Evolutionary conservation across 805 yeast genomes (phyloP), one percentile per base, ranked within the genome.

Genomic region (Nadsonia fulvescens): DNA sequence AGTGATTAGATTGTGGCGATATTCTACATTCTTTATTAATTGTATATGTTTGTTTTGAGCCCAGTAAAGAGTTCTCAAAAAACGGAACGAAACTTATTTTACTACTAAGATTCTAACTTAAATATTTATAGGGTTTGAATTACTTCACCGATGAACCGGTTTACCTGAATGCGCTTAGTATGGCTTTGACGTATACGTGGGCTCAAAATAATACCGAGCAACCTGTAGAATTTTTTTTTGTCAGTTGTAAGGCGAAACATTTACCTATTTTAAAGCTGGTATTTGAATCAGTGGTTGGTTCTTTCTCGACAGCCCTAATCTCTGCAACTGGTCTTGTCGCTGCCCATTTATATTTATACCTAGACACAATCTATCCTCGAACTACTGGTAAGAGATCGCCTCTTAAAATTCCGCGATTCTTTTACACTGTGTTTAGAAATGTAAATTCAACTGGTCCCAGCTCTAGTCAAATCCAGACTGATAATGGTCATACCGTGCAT

Each of bases 181-280:
- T 37, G 28, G 57, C 58, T 2, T 24, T 54, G 27, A 34, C 47
- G 4, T 53, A 51, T 33, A 52, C 58, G 2, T 40, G 52, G 47
- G 47, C 52, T 8, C 58, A 55, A 36, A 49, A 46, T 14, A 34
- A 41, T 19, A 46, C 49, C 8, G 36, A 39, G 13, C 37, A 36
- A 10, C 36, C 30, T 19, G 49, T 40, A 15, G 32, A 31, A 12
- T 37, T 51, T 20, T 31, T 40, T 21, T 40, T 54, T 20, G 36
- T 54, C 20, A 34, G 34, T 14, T 25, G 49, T 21, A 36, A 38
- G 30, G 47, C 51, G 8, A 33, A 37, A 19, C 48, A 40, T 43
- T 20, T 51, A 39, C 32, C 31, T 43, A 25, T 44, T 39, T 24
- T 32, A n/a, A n/a, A n/a, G n/a, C n/a, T n/a, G n/a, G n/a, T n/a